phyloP scores from a whole-genome alignment of 2,329 filamentous ascomycete species.

The Malbranchea cinnamomea region DNA sequence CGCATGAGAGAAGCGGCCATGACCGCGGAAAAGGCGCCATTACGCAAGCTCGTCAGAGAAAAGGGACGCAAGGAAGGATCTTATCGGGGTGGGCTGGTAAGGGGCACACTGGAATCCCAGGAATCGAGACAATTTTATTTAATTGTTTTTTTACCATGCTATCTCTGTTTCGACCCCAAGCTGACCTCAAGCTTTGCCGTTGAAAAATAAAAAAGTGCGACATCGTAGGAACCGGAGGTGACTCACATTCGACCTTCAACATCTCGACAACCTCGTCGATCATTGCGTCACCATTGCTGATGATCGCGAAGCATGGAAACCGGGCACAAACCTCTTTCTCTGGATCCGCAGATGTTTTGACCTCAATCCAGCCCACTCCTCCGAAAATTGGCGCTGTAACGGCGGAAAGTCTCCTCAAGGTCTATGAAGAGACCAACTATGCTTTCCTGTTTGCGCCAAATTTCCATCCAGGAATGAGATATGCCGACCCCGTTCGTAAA shows the following conservation, averaged over 20 bases:
- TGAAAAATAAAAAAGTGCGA: slow-evolving; percentile 57
- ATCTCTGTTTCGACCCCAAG: too few species aligned
- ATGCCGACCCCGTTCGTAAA: slow-evolving; percentile 70
- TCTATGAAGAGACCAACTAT: slow-evolving; percentile 77
- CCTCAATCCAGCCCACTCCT: slow-evolving; percentile 53
- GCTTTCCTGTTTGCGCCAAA: slow-evolving; percentile 90
- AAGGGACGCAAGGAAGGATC: slow-evolving; percentile 51
- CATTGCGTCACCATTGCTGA: slow-evolving; percentile 67
- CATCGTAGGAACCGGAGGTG: slow-evolving; percentile 93
- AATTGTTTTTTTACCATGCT: too few species aligned
- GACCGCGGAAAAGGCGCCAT: slow-evolving; percentile 48
- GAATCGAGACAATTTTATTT: not conserved
- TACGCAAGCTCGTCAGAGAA: slow-evolving; percentile 46
- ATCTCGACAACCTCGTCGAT: slow-evolving; percentile 93
- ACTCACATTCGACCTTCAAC: slow-evolving; percentile 96
- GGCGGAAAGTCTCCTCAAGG: slow-evolving; percentile 51
- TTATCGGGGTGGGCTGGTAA: slow-evolving; percentile 72
- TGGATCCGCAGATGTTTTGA: slow-evolving; percentile 82
- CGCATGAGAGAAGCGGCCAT: slow-evolving; percentile 73
- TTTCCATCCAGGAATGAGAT: slow-evolving; percentile 89
- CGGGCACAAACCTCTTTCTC: slow-evolving; percentile 89
- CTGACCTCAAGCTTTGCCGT: too few species aligned
- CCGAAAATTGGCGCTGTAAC: slow-evolving; percentile 62
- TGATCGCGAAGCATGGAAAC: slow-evolving; percentile 92
- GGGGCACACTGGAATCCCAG: too few species aligned